Evolutionary conservation across 2,329 filamentous ascomycete genomes (phyloP), one percentile per base, ranked within the genome.

Genomic region (Onygenales sp.): DNA sequence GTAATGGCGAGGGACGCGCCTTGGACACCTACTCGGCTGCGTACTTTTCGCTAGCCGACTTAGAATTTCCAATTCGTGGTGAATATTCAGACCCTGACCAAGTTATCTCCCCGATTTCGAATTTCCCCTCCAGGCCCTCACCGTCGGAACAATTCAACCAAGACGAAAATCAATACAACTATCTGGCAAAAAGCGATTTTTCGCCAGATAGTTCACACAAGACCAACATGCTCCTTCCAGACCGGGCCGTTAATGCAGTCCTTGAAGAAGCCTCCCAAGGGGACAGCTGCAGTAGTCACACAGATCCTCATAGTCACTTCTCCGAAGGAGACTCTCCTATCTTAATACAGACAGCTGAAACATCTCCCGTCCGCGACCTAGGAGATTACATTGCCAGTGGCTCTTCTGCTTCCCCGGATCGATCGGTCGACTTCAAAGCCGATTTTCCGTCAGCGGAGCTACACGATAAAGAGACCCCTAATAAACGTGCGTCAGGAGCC

Each of bases 401-500:
- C 10, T 2, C 32, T 10, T 37, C 42, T 36, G 5, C 3, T 10
- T 37, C 42, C 14, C 17, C 42, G 27, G 32, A 45, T 21, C 14
- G 11, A 31, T 45, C 42, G 31, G 14, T 27, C 1, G 31, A 52
- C 8, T 21, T 14, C 31, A 27, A 13, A 13, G 3, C 27, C 32
- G 42, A 32, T 9, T 27, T 34, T 9, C 31, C 33, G 11, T 52
- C 42, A 34, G 17, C 7, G 21, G 48, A 7, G 27, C 14, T 13
- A n/a, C 10, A 36, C n/a, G 7, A 34, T 14, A 52, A 45, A 10
- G 10, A 17, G 8, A 39, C 13, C 37, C 31, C 17, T 13, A 14
- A 8, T 31, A 49, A 48, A 10, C 31, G 13, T 45, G 10, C 11
- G 11, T n/a, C 62, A 40, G 63, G 64, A 2, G 61, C 66, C 8